These are phyloP conservation scores for Iberis pinnata DNA, from an alignment of 345 rosid species.

Conservation along the genomic window DNA sequence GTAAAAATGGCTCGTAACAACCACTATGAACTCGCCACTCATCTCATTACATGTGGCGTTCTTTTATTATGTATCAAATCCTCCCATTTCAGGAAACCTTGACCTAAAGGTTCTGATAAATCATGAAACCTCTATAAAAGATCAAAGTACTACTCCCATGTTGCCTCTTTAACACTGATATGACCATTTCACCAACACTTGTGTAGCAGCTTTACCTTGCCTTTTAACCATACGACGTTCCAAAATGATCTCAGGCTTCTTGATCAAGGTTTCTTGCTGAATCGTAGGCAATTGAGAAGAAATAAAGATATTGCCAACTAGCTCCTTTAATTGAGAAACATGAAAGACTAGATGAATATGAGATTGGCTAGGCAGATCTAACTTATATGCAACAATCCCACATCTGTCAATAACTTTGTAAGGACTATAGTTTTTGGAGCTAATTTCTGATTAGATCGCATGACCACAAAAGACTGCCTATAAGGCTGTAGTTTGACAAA, in stretches of 20 bases:
- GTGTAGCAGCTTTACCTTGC: background rate
- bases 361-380: background rate
- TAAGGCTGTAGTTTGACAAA: background rate
- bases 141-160: no score
- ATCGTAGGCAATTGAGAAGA: background rate
- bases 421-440: background rate
- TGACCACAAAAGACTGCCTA: background rate
- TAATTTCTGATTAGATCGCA: background rate
- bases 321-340: background rate
- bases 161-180: no score
- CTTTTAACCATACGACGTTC: background rate
- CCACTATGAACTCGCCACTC: no score
- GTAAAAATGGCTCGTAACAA: no score
- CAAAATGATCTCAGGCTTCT: background rate
- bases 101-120: no score
- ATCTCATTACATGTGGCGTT: no score
- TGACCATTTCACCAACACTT: background rate
- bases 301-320: background rate
- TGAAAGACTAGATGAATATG: background rate
- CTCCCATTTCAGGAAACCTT: no score
- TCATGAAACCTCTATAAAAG: no score
- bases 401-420: background rate
- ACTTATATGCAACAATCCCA: background rate
- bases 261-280: background rate
- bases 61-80: no score